These are phyloP conservation scores for Myrmaecium sp. DNA, from an alignment of 2,329 filamentous ascomycete species.

Conservation along the genomic window DNA sequence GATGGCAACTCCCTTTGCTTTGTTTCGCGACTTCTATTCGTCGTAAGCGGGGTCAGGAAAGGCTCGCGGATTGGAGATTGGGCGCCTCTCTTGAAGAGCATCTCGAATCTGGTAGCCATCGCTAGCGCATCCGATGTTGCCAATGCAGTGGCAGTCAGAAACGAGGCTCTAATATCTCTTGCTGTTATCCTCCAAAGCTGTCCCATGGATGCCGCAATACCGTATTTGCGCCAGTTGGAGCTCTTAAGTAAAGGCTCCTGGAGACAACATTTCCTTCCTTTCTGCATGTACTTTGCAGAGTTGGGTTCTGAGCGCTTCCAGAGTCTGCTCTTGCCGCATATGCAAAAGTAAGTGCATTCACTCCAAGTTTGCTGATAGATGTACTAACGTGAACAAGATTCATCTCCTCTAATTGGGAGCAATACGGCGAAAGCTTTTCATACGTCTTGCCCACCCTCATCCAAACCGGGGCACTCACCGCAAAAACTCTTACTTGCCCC, in stretches of 20 bases:
- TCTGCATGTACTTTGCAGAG: slow-evolving; percentile 67
- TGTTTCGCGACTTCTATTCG: slow-evolving; percentile 40
- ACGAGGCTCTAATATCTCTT: slow-evolving; percentile 27
- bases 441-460: slow-evolving; percentile 13
- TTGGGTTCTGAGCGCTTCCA: slow-evolving; percentile 59
- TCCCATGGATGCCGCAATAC: slow-evolving; percentile 62
- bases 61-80: slow-evolving; percentile 60
- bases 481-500: slow-evolving; percentile 1
- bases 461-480: slow-evolving; percentile 2
- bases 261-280: slow-evolving; percentile 60
- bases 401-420: slow-evolving; percentile 32
- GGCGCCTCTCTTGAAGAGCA: slow-evolving; percentile 40
- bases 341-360: slow-evolving; percentile 47
- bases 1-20: slow-evolving; percentile 12
- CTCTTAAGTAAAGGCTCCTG: slow-evolving; percentile 48
- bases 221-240: slow-evolving; percentile 48
- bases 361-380: slow-evolving; percentile 4
- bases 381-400: slow-evolving; percentile 38
- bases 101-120: slow-evolving; percentile 15
- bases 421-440: slow-evolving; percentile 14
- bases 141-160: slow-evolving; percentile 5
- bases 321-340: slow-evolving; percentile 59
- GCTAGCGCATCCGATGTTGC: slow-evolving; percentile 31
- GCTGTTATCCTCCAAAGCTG: slow-evolving; percentile 58
- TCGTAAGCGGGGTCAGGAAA: slow-evolving; percentile 62